Evolutionary conservation across 331 rosid genomes (phyloP), one percentile per base, ranked within the genome.

Genomic region (Erythrophleum ivorense): DNA sequence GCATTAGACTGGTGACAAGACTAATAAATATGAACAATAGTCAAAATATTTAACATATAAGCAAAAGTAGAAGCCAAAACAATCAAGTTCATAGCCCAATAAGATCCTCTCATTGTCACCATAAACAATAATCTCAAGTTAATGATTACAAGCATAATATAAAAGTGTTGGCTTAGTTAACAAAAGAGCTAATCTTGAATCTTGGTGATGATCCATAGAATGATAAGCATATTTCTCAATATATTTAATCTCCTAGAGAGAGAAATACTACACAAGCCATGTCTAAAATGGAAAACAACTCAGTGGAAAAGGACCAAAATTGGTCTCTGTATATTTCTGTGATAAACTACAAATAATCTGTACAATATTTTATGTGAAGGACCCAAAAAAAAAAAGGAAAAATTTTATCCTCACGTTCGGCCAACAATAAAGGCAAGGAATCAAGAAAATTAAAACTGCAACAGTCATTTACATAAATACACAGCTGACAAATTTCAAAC

Each of bases 171-270:
- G 9, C 58, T 53, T 60, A 45, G 33, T 73, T 34, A 45, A 8
- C 78, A 80, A 0, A 38, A 29, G 72, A 73, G 53, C 38, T 59
- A 41, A 31, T 64, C 73, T 48, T 49, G 29, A 54, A 29, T 64
- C 73, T 48, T 63, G 9, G 53, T 0, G 11, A 54, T 9, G 10
- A 45, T 34, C 48, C 31, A 40, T 12, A 69, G 46, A 53, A 65
- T 29, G 8, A 75, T 74, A 69, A 52, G 62, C 11, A 33, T 16
- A 68, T 63, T 71, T 85, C 77, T 63, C 69, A 21, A 72, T 55
- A 36, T 29, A 34, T 62, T 69, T 78, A 59, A 77, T 73, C 48
- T 52, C 18, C 67, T 12, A 52, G 19, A 57, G 53, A 38, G 71
- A 77, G 79, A 75, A 24, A 41, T 58, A 53, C 50, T 10, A 15